Evolutionary conservation across 1,139 yeast species (phyloP), one percentile per base, ranked within the genome.

Genomic region (Zygosaccharomyces pseudobailii): DNA sequence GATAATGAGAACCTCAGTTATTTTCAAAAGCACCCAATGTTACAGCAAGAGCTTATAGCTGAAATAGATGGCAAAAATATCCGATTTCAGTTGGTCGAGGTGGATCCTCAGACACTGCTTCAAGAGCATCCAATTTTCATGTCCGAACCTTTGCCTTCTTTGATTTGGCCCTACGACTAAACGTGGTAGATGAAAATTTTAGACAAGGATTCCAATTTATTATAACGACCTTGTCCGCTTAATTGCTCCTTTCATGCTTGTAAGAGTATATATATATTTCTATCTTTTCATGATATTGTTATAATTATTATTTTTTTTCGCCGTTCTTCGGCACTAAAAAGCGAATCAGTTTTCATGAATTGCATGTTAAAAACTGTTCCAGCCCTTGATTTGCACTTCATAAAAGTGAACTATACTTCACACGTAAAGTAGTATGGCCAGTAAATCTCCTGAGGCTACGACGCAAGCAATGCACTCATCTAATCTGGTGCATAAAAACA

Each of bases 401-500:
- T 9, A 13, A 13, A 13, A 13, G 17, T 13, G 17, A 13, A 13
- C 17, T 1, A 2, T 13, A 13, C 17, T 13, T 13, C 1, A 2
- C 17, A 13, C 17, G 2, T 2, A 13, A 6, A 21, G 19, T n/a
- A 27, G 3, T 20, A 38, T 38, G 41, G 27, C 41, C 9, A 38
- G 33, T 7, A 28, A 38, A 38, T 38, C 41, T 6, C 41, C 41
- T 20, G 41, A 38, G 8, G 23, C 30, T 8, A 32, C 42, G 5
- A 47, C 49, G 6, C 31, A 39, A 9, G 43, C 47, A 4, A 44
- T 46, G 21, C 27, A 43, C 5, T 19, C 28, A 9, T 36, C 43
- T 25, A 23, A 32, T 7, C 44, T 39, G 25, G 28, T 35, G 5
- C 55, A 55, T 27, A 58, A 52, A 40, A 62, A 63, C 40, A 59